phyloP scores from a whole-genome alignment of 2,329 filamentous ascomycete species.

The Thielaviopsis populi region DNA sequence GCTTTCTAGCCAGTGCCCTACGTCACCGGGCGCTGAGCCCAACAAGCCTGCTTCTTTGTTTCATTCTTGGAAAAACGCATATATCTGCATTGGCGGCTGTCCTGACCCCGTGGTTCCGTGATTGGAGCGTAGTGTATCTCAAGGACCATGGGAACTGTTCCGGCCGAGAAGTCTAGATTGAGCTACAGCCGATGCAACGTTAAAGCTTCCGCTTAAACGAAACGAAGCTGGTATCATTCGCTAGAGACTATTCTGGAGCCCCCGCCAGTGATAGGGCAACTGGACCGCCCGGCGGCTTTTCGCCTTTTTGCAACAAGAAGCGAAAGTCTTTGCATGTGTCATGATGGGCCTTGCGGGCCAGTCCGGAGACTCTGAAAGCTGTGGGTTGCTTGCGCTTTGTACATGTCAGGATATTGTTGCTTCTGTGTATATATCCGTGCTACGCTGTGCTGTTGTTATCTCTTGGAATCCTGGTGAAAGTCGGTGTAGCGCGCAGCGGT shows the following conservation, averaged over 20 bases:
- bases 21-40: neutral
- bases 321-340: slow-evolving; percentile 8
- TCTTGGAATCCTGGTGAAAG: neutral
- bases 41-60: neutral
- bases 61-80: neutral
- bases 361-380: neutral
- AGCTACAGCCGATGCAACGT: neutral
- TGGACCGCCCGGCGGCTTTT: neutral
- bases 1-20: neutral
- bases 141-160: neutral
- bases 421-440: neutral
- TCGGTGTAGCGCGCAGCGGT: neutral
- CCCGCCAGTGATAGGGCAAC: neutral
- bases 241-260: slow-evolving; percentile 24
- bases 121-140: neutral
- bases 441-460: neutral
- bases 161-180: neutral
- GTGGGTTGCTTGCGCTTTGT: neutral
- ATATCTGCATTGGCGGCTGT: neutral
- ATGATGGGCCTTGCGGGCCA: neutral
- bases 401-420: neutral
- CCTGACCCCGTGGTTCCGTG: neutral
- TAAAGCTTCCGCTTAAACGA: neutral
- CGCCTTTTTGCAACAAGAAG: slow-evolving; percentile 3
- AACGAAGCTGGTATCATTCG: slow-evolving; percentile 19